These are phyloP conservation scores for Mycena pura DNA, from an alignment of 768 basidiomycete species.

Conservation along the genomic window DNA sequence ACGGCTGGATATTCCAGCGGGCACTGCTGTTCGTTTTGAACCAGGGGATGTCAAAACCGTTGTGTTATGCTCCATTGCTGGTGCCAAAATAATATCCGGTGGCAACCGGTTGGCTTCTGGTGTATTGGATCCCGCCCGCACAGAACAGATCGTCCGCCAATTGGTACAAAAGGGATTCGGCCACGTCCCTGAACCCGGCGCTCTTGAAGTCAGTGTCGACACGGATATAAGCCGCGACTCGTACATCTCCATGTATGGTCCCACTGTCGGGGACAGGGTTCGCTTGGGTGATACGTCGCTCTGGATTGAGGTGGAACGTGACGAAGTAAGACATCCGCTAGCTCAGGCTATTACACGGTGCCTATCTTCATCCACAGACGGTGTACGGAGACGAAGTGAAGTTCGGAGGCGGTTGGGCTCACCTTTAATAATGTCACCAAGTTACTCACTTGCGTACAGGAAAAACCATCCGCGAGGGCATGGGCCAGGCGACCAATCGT, in stretches of 20 bases:
- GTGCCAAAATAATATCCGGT: conserved; percentile 73
- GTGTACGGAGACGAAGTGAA: conserved; percentile 96
- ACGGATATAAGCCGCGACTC: conserved; percentile 69
- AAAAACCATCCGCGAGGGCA: conserved; percentile 94
- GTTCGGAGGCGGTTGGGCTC: conserved; percentile 84
- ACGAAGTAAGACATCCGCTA: conserved; percentile 61
- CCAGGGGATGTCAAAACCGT: conserved; percentile 91
- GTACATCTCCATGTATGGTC: conserved; percentile 95
- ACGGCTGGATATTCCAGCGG: conserved; percentile 90
- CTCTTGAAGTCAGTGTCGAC: conserved; percentile 55
- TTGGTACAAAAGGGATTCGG: conserved; percentile 71
- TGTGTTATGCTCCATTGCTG: conserved; percentile 79
- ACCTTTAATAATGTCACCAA: not conserved
- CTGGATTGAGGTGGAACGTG: conserved; percentile 92
- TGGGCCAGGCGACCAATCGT: conserved; percentile 89
- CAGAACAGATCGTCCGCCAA: conserved; percentile 52
- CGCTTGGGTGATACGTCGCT: conserved; percentile 88
- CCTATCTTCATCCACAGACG: conserved; percentile 52
- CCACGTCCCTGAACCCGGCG: conserved; percentile 72
- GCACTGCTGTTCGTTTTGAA: conserved; percentile 96
- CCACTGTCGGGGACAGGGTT: conserved; percentile 89
- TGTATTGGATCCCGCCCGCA: conserved; percentile 49
- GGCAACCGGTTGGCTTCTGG: conserved; percentile 79
- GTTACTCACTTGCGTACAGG: conserved; percentile 49
- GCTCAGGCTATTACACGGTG: not conserved